Conservation (phyloP, 2,329 filamentous ascomycete genomes). For the Hirsutella rhossiliensis region DNA sequence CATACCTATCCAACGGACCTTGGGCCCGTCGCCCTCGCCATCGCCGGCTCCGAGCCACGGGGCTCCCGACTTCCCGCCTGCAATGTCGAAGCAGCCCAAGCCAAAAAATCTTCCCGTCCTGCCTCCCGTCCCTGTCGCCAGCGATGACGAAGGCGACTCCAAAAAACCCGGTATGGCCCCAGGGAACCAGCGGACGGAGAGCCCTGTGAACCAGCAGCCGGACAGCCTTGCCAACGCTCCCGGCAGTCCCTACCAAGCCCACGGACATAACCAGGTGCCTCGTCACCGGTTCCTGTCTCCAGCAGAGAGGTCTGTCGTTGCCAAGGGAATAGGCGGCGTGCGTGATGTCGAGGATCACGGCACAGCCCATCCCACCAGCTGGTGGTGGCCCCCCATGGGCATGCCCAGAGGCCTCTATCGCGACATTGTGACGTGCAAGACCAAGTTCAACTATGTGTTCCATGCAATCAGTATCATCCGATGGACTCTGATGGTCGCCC, state of each 20-base stretch:
- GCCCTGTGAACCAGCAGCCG: neutral
- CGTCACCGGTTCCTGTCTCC: conserved; percentile 28
- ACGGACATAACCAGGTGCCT: conserved; percentile 7
- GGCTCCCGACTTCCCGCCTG: neutral
- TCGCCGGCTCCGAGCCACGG: no score
- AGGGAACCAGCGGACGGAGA: neutral
- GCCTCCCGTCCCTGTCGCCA: conserved; percentile 3
- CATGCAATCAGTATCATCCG: conserved; percentile 28
- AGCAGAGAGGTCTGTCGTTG: conserved; percentile 33
- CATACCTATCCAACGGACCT: no score
- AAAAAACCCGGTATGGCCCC: neutral
- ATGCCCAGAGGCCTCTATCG: conserved; percentile 36
- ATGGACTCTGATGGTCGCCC: conserved; percentile 34
- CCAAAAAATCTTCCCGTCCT: conserved; percentile 3
- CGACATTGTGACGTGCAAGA: conserved; percentile 31
- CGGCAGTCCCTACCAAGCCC: conserved; percentile 1
- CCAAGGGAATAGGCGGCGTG: conserved; percentile 34
- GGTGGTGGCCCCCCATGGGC: conserved; percentile 33
- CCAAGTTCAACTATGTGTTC: conserved; percentile 31
- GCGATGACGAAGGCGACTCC: neutral
- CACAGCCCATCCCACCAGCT: conserved; percentile 27
- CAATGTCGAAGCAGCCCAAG: conserved; percentile 5
- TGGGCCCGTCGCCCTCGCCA: no score
- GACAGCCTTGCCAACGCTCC: neutral
- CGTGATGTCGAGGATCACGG: conserved; percentile 29